Percentiles rank a stretch among this genome's conserved stretches.
phyloP scores from a whole-genome alignment of 805 yeast species.

The Limtongia smithiae region DNA sequence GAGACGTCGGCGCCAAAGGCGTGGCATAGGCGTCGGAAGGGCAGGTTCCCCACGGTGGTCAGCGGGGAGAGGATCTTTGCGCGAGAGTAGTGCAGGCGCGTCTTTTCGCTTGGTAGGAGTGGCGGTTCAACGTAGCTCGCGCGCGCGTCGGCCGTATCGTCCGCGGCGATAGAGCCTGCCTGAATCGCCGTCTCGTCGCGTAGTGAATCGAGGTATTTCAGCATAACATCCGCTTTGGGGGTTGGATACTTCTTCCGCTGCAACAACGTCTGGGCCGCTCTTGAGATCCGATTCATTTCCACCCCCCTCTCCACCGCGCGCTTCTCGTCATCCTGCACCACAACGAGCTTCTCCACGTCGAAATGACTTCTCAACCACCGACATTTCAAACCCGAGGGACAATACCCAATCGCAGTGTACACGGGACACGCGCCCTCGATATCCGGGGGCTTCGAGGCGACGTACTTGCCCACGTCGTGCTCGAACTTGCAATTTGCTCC shows the following conservation, averaged over 20 bases:
- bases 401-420: slow-evolving; percentile 71
- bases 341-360: slow-evolving; percentile 45
- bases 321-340: slow-evolving; percentile 40
- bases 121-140: slow-evolving; percentile 72
- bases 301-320: slow-evolving; percentile 39
- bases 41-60: slow-evolving; percentile 96
- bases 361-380: slow-evolving; percentile 81
- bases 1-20: slow-evolving; percentile 89
- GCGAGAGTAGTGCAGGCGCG: slow-evolving; percentile 57
- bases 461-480: slow-evolving; percentile 68
- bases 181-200: slow-evolving; percentile 37
- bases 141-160: slow-evolving; percentile 30
- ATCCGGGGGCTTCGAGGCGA: slow-evolving; percentile 66
- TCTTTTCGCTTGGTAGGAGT: slow-evolving; percentile 77
- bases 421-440: slow-evolving; percentile 82
- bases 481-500: slow-evolving; percentile 57
- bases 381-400: slow-evolving; percentile 91
- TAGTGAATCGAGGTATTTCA: slow-evolving; percentile 62
- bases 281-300: slow-evolving; percentile 63
- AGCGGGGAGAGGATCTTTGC: slow-evolving; percentile 92
- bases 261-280: slow-evolving; percentile 46
- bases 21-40: slow-evolving; percentile 90
- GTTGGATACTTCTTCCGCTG: slow-evolving; percentile 63
- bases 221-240: slow-evolving; percentile 52
- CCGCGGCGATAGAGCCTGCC: slow-evolving; percentile 4